A percentile compares a stretch with the other conserved stretches of the same genome.
These are phyloP conservation scores for Pseudogymnoascus sp. DNA, from an alignment of 2,329 filamentous ascomycete species.

Conservation along the genomic window DNA sequence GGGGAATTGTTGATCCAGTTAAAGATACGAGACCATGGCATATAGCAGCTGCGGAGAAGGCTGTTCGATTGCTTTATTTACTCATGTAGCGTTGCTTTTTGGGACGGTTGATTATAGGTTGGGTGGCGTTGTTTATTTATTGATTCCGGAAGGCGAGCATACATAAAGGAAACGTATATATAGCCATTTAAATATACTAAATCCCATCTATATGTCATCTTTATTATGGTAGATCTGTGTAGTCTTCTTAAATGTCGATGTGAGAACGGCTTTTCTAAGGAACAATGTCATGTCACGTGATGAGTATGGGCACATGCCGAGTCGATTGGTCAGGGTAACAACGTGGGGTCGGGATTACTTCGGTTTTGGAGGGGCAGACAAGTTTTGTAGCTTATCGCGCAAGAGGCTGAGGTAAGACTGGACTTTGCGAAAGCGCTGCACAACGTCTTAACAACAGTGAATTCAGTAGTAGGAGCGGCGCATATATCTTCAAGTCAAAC, in stretches of 20 bases:
- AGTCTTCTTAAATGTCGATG: neutral
- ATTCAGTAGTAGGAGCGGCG: neutral
- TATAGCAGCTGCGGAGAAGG: slow-evolving; percentile 64
- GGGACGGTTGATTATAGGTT: neutral
- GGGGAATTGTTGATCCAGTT: slow-evolving; percentile 53
- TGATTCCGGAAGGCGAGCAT: neutral
- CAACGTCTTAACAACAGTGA: neutral
- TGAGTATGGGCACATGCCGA: neutral
- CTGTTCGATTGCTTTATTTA: slow-evolving; percentile 56
- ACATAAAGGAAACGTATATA: neutral
- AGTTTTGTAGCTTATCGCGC: slow-evolving; percentile 5
- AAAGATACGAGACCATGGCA: slow-evolving; percentile 69
- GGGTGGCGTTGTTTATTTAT: neutral
- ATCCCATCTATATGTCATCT: neutral
- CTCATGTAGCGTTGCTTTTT: slow-evolving; percentile 45
- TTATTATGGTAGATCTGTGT: neutral
- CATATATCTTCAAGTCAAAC: neutral
- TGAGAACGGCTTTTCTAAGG: neutral
- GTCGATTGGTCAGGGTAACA: slow-evolving; percentile 4
- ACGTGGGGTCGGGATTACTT: slow-evolving; percentile 7
- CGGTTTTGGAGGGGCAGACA: slow-evolving; percentile 8
- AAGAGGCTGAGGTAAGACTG: neutral
- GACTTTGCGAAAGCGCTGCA: neutral
- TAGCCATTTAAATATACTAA: neutral
- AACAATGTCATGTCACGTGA: neutral